These are phyloP conservation scores for Cyberlindnera euphorbiae DNA, from an alignment of 805 yeast genomes.

Conservation along the genomic window DNA sequence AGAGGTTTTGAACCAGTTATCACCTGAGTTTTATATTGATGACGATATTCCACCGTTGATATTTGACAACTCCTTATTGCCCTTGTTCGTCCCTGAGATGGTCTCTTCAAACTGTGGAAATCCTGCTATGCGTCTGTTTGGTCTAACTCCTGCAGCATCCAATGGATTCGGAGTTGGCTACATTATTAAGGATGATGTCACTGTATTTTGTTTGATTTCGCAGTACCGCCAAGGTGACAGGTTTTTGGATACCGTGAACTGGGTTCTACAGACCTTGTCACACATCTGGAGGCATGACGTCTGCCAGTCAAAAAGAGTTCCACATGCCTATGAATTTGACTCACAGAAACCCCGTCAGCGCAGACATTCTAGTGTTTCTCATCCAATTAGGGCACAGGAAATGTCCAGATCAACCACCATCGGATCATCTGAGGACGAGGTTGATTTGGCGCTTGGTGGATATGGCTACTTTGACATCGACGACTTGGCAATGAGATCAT, in stretches of 20 bases:
- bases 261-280: constrained; percentile 59
- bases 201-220: constrained; percentile 78
- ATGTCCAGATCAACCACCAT: constrained; percentile 23
- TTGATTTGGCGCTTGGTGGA: constrained; percentile 52
- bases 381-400: constrained; percentile 6
- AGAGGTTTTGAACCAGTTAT: constrained; percentile 40
- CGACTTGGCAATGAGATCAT: constrained; percentile 55
- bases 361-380: constrained; percentile 11
- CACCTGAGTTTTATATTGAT: constrained; percentile 35
- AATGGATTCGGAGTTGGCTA: constrained; percentile 94
- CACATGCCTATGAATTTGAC: constrained; percentile 32
- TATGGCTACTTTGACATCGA: constrained; percentile 77
- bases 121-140: constrained; percentile 80
- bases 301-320: constrained; percentile 17
- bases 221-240: constrained; percentile 84
- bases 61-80: constrained; percentile 36
- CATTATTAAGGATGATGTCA: constrained; percentile 75
- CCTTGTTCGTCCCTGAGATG: constrained; percentile 37
- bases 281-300: constrained; percentile 34
- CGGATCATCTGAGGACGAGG: constrained; percentile 25
- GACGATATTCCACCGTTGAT: constrained; percentile 37
- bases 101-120: constrained; percentile 83
- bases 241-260: constrained; percentile 66
- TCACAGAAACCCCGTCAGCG: constrained; percentile 20
- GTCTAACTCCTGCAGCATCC: constrained; percentile 83